Evolutionary conservation across 371 early-diverging fungal genomes (phyloP).

Genomic region (Neoconidiobolus thromboides): DNA sequence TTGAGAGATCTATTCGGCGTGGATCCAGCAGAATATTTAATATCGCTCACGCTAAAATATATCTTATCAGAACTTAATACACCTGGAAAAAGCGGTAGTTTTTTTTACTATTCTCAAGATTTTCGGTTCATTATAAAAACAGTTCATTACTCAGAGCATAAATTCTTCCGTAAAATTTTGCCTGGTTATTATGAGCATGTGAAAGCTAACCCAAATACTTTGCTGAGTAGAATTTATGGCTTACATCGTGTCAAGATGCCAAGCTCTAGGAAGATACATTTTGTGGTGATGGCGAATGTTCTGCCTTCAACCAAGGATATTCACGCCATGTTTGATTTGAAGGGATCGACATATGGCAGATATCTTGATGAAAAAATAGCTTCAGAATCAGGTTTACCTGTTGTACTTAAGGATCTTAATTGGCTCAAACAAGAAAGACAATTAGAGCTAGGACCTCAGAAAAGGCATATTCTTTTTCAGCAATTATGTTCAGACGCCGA

Average conservation of each 20-base stretch:
- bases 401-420: constrained; percentile 87
- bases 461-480: constrained; percentile 34
- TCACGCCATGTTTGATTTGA: constrained; percentile 85
- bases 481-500: constrained; percentile 72
- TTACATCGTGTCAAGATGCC: constrained; percentile 89
- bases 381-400: constrained; percentile 43
- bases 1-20: constrained; percentile 72
- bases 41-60: constrained; percentile 88
- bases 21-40: constrained; percentile 84
- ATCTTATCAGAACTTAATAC: constrained; percentile 84
- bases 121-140: constrained; percentile 97
- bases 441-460: constrained; percentile 68
- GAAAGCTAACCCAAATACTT: constrained; percentile 71
- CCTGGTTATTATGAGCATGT: constrained; percentile 80
- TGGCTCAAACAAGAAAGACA: constrained; percentile 56
- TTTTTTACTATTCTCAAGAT: constrained; percentile 93
- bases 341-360: constrained; percentile 83
- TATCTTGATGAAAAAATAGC: constrained; percentile 46
- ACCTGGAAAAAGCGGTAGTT: constrained; percentile 87
- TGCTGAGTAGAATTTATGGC: constrained; percentile 82
- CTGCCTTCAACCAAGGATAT: constrained; percentile 92
- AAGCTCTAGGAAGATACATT: constrained; percentile 79
- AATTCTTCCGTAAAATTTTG: constrained; percentile 69
- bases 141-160: constrained; percentile 83
- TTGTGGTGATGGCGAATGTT: constrained; percentile 96